Conservation (phyloP, 805 yeast species). For the Kluyveromyces nonfermentans region DNA sequence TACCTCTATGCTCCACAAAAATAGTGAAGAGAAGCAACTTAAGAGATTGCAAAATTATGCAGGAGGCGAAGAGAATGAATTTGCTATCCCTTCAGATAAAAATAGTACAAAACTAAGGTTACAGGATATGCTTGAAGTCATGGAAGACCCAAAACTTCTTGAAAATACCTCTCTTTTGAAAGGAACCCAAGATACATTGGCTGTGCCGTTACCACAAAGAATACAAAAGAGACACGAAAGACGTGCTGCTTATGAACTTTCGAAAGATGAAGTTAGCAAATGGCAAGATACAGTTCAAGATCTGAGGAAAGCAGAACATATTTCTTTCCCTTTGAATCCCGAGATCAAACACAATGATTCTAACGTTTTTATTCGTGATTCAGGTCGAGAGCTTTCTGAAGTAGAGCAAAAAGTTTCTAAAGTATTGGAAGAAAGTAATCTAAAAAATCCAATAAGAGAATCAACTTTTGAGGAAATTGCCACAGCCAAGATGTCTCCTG, state of each 20-base stretch:
- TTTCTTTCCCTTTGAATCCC: slow-evolving; percentile 58
- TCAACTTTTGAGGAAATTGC: slow-evolving; percentile 84
- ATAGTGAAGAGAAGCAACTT: slow-evolving; percentile 27
- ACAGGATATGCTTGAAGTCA: slow-evolving; percentile 65
- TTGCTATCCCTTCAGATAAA: slow-evolving; percentile 44
- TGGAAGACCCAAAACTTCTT: slow-evolving; percentile 40
- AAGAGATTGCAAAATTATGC: slow-evolving; percentile 45
- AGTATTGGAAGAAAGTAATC: slow-evolving; percentile 53
- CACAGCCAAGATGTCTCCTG: slow-evolving; percentile 68
- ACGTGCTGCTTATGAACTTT: slow-evolving; percentile 80
- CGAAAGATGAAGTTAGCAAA: slow-evolving; percentile 75
- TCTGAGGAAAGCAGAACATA: slow-evolving; percentile 76
- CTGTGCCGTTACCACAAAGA: slow-evolving; percentile 78
- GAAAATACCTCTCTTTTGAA: slow-evolving; percentile 42
- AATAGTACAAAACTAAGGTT: slow-evolving; percentile 43
- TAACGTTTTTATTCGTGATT: slow-evolving; percentile 43
- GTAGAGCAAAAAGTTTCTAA: slow-evolving; percentile 58
- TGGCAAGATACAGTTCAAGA: slow-evolving; percentile 81
- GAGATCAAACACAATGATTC: slow-evolving; percentile 37
- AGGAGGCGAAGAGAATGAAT: slow-evolving; percentile 58
- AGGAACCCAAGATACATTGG: slow-evolving; percentile 40
- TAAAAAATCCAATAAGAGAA: slow-evolving; percentile 64
- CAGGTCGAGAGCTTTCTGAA: slow-evolving; percentile 41
- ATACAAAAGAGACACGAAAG: slow-evolving; percentile 81
- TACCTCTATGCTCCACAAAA: slow-evolving; percentile 29